Percentiles rank a stretch among this genome's conserved stretches.
Evolutionary conservation across 225 moss, liverwort and hornwort genomes (phyloP).

Genomic region (Sphagnum tenellum): DNA sequence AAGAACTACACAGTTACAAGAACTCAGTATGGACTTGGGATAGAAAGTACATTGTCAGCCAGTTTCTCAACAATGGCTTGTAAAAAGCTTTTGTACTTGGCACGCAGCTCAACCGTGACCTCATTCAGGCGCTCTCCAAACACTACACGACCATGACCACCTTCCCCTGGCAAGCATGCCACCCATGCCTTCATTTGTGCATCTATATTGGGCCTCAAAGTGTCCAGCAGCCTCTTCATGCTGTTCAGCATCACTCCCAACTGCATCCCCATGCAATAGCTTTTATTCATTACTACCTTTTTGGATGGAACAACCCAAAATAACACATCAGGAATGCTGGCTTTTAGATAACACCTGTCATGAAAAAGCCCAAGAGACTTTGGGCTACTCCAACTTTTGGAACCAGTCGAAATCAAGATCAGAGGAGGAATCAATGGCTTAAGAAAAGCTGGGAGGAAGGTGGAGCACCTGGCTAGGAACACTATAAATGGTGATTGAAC

Average conservation of each 20-base stretch:
- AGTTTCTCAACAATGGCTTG: conserved; percentile 97
- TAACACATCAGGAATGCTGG: neutral
- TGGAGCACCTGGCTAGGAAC: conserved; percentile 78
- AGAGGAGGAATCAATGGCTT: neutral
- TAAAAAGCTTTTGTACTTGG: conserved; percentile 87
- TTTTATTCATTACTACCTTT: too few relatives aligned
- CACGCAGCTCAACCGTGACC: conserved; percentile 92
- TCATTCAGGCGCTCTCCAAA: conserved; percentile 93
- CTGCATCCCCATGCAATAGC: conserved; percentile 17
- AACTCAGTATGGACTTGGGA: neutral
- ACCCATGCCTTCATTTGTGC: conserved; percentile 96
- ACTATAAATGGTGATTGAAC: conserved; percentile 77
- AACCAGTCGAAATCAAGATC: too few relatives aligned
- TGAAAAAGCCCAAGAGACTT: too few relatives aligned
- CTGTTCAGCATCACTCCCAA: conserved; percentile 96
- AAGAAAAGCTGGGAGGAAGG: neutral
- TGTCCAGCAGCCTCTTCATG: conserved; percentile 82
- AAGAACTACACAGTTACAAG: neutral
- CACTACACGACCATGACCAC: conserved; percentile 42
- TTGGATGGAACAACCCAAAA: too few relatives aligned
- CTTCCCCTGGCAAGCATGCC: conserved; percentile 73
- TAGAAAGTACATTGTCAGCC: conserved; percentile 68
- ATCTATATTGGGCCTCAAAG: conserved; percentile 79
- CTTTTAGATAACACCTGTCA: neutral
- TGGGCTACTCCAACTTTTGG: too few relatives aligned